Conservation (phyloP, 225 moss, liverwort and hornwort species). For the Pseudoscleropodium purum region DNA sequence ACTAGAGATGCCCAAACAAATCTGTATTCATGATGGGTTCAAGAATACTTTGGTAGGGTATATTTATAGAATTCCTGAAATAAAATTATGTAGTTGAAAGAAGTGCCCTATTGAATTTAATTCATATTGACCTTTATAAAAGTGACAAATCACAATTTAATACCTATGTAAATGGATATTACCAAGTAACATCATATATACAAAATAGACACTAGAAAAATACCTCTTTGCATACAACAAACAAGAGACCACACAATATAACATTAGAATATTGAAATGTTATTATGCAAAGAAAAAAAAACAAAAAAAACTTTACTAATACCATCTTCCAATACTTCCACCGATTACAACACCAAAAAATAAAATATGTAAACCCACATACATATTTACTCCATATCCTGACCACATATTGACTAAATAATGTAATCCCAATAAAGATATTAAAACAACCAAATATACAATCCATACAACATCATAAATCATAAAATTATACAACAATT, state of each 20-base stretch:
- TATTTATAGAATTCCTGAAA: background rate
- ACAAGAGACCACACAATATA: background rate
- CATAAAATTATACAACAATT: background rate
- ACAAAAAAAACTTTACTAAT: background rate
- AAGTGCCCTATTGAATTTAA: background rate
- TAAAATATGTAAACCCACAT: background rate
- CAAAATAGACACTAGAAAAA: background rate
- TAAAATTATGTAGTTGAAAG: background rate
- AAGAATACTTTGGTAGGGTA: background rate
- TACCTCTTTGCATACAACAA: background rate
- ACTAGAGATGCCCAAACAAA: background rate
- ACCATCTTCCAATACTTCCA: background rate
- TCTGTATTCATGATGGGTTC: accelerated
- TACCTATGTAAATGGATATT: background rate
- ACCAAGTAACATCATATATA: too few species aligned
- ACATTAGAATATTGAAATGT: background rate
- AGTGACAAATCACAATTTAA: background rate
- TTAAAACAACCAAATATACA: background rate
- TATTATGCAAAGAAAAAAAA: background rate
- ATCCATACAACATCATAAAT: too few species aligned
- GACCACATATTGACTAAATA: background rate
- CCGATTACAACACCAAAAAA: background rate
- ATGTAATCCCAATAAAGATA: too few species aligned
- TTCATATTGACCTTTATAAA: background rate
- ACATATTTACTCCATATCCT: background rate